A percentile compares a stretch with the other conserved stretches of the same genome.
phyloP scores from a whole-genome alignment of 208 protist species.

The Acanthamoeba divionensis region DNA sequence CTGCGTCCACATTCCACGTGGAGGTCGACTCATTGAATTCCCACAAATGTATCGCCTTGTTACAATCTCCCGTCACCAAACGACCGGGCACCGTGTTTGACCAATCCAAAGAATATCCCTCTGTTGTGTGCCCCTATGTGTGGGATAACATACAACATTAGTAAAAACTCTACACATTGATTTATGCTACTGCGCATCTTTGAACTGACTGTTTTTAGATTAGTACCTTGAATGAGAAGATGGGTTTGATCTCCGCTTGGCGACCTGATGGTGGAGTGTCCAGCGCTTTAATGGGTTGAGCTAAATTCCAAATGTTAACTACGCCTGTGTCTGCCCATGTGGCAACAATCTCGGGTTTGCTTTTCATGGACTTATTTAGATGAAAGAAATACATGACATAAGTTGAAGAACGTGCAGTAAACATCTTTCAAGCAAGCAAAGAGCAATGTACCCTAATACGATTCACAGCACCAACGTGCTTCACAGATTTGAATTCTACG shows the following conservation, averaged over 20 bases:
- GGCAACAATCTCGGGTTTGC: slow-evolving; percentile 87
- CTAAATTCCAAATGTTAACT: slow-evolving; percentile 91
- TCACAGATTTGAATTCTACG: slow-evolving; percentile 83
- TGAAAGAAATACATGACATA: not conserved
- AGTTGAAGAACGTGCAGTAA: not conserved
- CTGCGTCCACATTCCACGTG: slow-evolving; percentile 54
- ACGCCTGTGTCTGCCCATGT: slow-evolving; percentile 93
- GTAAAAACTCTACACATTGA: not conserved
- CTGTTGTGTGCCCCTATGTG: not conserved
- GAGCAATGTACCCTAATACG: slow-evolving; percentile 78
- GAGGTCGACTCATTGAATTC: slow-evolving; percentile 67
- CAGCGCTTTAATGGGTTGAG: slow-evolving; percentile 80
- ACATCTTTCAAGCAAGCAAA: not conserved
- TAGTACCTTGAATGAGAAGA: slow-evolving; percentile 51
- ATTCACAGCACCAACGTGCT: slow-evolving; percentile 88
- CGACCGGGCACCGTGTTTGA: slow-evolving; percentile 77
- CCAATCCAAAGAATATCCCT: slow-evolving; percentile 88
- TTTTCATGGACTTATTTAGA: slow-evolving; percentile 76
- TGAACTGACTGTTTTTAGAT: not conserved
- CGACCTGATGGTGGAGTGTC: slow-evolving; percentile 62
- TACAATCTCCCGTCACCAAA: slow-evolving; percentile 88
- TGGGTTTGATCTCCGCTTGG: slow-evolving; percentile 9
- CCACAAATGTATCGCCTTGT: slow-evolving; percentile 89
- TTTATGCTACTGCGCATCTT: not conserved
- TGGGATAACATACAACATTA: not conserved